Evolutionary conservation across 768 basidiomycete genomes (phyloP).

Genomic region (Termitomyces titanicus): DNA sequence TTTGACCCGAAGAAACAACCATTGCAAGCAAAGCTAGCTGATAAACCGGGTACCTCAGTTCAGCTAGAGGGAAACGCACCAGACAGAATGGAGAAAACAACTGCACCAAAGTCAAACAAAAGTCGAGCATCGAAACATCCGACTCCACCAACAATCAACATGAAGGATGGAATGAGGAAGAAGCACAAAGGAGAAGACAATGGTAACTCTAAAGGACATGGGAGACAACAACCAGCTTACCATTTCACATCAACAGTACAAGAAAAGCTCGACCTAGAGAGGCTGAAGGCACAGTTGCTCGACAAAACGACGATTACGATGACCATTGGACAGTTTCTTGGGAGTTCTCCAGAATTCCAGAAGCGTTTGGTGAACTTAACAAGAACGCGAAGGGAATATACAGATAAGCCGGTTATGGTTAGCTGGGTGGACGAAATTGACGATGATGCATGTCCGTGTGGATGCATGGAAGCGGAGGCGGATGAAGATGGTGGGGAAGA

Average conservation of each 20-base stretch:
- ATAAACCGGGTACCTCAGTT: too few species aligned
- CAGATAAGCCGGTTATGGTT: not conserved
- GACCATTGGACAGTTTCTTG: not conserved
- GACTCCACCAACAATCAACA: not conserved
- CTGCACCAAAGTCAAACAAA: too few species aligned
- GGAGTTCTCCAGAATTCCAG: conserved; percentile 2
- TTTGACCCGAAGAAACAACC: not conserved
- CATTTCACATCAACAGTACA: too few species aligned
- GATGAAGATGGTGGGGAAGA: too few species aligned
- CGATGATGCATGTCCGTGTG: too few species aligned
- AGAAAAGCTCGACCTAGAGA: not conserved
- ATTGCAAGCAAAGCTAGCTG: not conserved
- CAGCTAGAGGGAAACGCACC: too few species aligned
- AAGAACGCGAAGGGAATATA: conserved; percentile 10
- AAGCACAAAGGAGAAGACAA: not conserved
- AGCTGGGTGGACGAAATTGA: not conserved
- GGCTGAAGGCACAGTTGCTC: not conserved
- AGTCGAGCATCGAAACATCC: not conserved
- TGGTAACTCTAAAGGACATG: not conserved
- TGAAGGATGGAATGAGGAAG: not conserved
- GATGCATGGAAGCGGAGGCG: too few species aligned
- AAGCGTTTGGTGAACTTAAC: conserved; percentile 9
- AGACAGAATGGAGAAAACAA: too few species aligned
- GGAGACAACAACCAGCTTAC: too few species aligned
- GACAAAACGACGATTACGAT: not conserved